A percentile compares a stretch with the other conserved stretches of the same genome.
Evolutionary conservation across 257 asterid genomes (phyloP).

Genomic region (Nicotiana benthamiana): DNA sequence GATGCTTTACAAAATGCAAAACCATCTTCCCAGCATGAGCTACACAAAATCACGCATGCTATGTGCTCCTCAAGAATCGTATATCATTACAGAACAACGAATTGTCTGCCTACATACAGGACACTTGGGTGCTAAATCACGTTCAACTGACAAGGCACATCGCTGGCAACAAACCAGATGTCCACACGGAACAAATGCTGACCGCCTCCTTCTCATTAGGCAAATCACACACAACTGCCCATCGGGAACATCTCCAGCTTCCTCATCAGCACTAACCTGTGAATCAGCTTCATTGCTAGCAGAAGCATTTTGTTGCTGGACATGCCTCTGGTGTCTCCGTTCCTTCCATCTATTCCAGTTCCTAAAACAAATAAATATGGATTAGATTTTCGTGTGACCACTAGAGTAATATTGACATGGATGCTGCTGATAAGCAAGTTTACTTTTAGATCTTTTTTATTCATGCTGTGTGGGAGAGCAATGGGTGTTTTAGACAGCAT

Average conservation of each 20-base stretch:
- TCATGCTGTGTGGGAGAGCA: background rate
- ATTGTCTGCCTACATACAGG: constrained; percentile 87
- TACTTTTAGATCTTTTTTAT: background rate
- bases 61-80: constrained; percentile 42
- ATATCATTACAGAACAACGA: constrained; percentile 57
- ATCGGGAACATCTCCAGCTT: constrained; percentile 51
- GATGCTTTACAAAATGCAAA: background rate
- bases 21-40: background rate
- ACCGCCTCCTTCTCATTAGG: constrained; percentile 63
- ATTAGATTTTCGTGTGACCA: background rate
- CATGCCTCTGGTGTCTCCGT: constrained; percentile 47
- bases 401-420: background rate
- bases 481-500: background rate
- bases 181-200: constrained; percentile 92
- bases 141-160: constrained; percentile 69
- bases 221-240: constrained; percentile 88
- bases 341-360: constrained; percentile 79
- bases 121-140: constrained; percentile 60
- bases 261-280: constrained; percentile 51
- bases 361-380: constrained; percentile 25
- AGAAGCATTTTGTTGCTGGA: constrained; percentile 31
- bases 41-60: background rate
- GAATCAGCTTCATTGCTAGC: constrained; percentile 16
- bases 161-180: constrained; percentile 86
- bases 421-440: background rate